phyloP scores from a whole-genome alignment of 2,329 filamentous ascomycete species.

The Curvularia sp. region DNA sequence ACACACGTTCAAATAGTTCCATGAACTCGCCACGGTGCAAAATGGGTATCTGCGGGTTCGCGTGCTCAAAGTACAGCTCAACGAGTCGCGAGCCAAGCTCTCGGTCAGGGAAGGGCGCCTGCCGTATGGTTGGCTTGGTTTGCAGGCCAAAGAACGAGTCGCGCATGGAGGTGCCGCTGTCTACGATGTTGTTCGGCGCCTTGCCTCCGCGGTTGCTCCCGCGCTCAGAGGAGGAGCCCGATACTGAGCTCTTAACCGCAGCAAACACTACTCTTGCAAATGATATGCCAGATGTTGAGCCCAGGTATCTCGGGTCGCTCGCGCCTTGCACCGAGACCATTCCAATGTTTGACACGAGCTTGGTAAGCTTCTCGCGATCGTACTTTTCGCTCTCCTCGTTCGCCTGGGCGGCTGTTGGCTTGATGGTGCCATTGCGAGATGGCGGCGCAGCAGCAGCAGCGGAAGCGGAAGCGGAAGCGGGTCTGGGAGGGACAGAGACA shows the following conservation, averaged over 20 bases:
- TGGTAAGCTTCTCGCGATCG: conserved; percentile 68
- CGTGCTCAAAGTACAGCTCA: conserved; percentile 90
- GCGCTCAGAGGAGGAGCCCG: conserved; percentile 65
- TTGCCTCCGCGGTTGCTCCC: conserved; percentile 67
- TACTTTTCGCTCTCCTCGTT: conserved; percentile 58
- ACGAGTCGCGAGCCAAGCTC: conserved; percentile 76
- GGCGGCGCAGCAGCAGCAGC: conserved; percentile 15
- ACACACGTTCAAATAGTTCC: conserved; percentile 83
- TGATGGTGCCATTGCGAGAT: conserved; percentile 33
- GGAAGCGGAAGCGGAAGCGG: conserved; percentile 19
- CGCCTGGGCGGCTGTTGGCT: conserved; percentile 24
- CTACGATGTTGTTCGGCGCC: conserved; percentile 54
- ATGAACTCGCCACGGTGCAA: conserved; percentile 89
- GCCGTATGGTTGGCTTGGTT: conserved; percentile 84
- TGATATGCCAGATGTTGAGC: conserved; percentile 87
- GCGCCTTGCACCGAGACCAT: conserved; percentile 80
- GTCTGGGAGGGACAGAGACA: conserved; percentile 29
- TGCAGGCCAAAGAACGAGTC: conserved; percentile 98
- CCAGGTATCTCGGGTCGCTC: conserved; percentile 80
- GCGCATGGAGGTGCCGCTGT: conserved; percentile 79
- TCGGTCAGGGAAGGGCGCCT: conserved; percentile 81
- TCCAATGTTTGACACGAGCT: conserved; percentile 72
- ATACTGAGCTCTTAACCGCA: conserved; percentile 80
- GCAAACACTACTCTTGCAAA: conserved; percentile 95
- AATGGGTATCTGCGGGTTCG: conserved; percentile 94